Base-by-base conservation (phyloP, 2,329 filamentous ascomycete species). In the Magnaporthales sp. region DNA sequence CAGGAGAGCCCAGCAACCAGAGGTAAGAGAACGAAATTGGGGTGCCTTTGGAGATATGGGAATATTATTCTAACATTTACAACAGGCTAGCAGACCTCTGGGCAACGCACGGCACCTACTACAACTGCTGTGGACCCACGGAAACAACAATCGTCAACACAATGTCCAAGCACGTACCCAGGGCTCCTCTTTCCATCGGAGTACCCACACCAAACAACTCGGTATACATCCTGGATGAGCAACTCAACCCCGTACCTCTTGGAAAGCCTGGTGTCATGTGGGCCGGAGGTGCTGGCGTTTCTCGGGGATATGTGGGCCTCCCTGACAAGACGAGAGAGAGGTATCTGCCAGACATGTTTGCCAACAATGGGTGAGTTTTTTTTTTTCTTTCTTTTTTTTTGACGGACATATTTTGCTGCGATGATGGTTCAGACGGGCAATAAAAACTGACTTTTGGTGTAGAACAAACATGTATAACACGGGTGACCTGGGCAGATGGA, bases 121-220 rank as follows among this genome's bases (percentile, higher is more conserved):
- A 77, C 78, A 87, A 87, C 74, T 82, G 83, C 69, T 87, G 84
- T 70, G 85, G 85, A 2, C 84, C 85, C 1, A 86, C 85, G 0
- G 85, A 88, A 72, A 83, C 84, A 15, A 87, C 83, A 1, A 85
- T 87, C 64, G 79, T 87, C 66, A 86, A 87, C 73, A 85, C 84
- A 5, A 83, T 84, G 74, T 80, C 84, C 66, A 76, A 76, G 54
- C 84, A 87, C 70, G 71, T 75, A 22, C 75, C 77, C 0, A 83
- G 83, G 2, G 73, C 76, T 46, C 74, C 75, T 1, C 72, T 87
- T 3, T 82, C 83, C 0, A 86, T 87, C 68, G 85, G 85, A 5
- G 77, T 72, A 32, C 84, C 84, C 0, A 81, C 83, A 0, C 83
- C 85, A 3, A 87, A 87, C 72, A 87, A 82, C 74, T 19, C 51